Percentiles rank a stretch among this genome's conserved stretches.
Conservation (phyloP, 768 basidiomycete genomes). For the Chiua virens region DNA sequence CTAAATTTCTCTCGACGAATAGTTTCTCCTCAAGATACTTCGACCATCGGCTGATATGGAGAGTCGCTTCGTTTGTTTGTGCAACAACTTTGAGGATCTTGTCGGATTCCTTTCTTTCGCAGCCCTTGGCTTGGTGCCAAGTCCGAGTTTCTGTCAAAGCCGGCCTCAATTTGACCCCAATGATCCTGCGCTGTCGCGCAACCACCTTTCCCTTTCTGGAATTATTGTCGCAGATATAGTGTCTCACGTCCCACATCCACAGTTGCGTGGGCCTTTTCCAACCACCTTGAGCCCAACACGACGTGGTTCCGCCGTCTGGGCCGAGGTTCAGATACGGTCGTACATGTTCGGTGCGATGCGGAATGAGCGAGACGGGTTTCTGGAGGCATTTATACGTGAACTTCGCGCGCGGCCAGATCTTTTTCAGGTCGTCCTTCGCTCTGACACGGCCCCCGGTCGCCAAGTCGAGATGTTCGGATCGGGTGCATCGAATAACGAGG, state of each 20-base stretch:
- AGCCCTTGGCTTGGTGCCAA: too few relatives aligned
- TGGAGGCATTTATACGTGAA: too few relatives aligned
- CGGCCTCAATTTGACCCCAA: background rate
- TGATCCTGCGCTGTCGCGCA: constrained; percentile 9
- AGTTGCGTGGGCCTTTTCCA: background rate
- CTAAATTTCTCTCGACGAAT: background rate
- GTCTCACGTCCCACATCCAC: background rate
- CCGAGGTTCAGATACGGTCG: too few relatives aligned
- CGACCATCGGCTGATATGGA: constrained; percentile 22
- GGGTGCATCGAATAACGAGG: too few relatives aligned
- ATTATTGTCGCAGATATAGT: constrained; percentile 22
- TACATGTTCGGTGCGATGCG: too few relatives aligned
- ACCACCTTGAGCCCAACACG: constrained; percentile 7
- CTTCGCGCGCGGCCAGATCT: too few relatives aligned
- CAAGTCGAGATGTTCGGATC: too few relatives aligned
- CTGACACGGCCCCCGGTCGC: too few relatives aligned
- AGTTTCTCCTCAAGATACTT: constrained; percentile 5
- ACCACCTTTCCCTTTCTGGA: constrained; percentile 23
- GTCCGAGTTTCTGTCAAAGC: constrained; percentile 19
- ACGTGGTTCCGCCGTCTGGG: constrained; percentile 24
- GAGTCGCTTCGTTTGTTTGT: constrained; percentile 31
- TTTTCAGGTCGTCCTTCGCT: too few relatives aligned
- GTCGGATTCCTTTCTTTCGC: too few relatives aligned
- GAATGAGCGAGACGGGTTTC: too few relatives aligned
- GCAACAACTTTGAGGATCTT: constrained; percentile 32